These are phyloP conservation scores for Leptosphaerulina australis DNA, from an alignment of 2,329 filamentous ascomycete genomes.

Conservation along the genomic window DNA sequence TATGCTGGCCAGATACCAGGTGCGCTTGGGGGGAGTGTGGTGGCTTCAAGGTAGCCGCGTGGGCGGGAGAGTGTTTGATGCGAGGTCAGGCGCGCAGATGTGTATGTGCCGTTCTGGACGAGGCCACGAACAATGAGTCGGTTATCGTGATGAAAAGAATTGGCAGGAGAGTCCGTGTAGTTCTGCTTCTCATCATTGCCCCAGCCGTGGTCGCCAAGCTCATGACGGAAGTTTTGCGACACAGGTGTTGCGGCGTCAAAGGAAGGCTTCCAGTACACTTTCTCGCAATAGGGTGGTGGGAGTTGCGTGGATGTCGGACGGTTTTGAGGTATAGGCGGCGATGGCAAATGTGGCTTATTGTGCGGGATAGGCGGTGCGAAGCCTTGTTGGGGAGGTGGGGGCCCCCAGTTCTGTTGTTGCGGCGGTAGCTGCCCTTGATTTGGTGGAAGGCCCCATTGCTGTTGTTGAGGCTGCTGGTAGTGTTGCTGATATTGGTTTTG, in stretches of 20 bases:
- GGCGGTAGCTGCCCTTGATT: slow-evolving; percentile 25
- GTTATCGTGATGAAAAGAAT: slow-evolving; percentile 61
- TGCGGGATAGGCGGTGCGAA: slow-evolving; percentile 40
- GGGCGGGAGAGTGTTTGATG: slow-evolving; percentile 58
- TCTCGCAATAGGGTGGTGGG: slow-evolving; percentile 31
- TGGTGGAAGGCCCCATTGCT: slow-evolving; percentile 26
- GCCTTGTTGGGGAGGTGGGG: slow-evolving; percentile 31
- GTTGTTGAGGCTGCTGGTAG: slow-evolving; percentile 27
- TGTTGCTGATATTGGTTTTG: slow-evolving; percentile 30
- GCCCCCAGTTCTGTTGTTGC: slow-evolving; percentile 32
- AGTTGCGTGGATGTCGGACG: slow-evolving; percentile 36
- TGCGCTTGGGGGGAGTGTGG: slow-evolving; percentile 60
- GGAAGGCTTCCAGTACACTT: slow-evolving; percentile 60
- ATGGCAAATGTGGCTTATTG: slow-evolving; percentile 38
- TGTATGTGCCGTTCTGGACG: slow-evolving; percentile 54
- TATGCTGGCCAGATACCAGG: slow-evolving; percentile 67
- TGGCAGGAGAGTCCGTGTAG: slow-evolving; percentile 58
- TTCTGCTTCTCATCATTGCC: slow-evolving; percentile 66
- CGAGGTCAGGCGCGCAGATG: slow-evolving; percentile 62
- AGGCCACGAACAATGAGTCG: slow-evolving; percentile 62
- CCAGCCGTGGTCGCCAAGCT: slow-evolving; percentile 65
- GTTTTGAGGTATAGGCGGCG: slow-evolving; percentile 35
- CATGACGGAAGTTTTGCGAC: slow-evolving; percentile 60
- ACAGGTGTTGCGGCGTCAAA: slow-evolving; percentile 58
- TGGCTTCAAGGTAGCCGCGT: slow-evolving; percentile 60